Evolutionary conservation across 176 grass and related monocot species (phyloP), one percentile per base, ranked within the genome.

Genomic region (Aegilops speltoides): DNA sequence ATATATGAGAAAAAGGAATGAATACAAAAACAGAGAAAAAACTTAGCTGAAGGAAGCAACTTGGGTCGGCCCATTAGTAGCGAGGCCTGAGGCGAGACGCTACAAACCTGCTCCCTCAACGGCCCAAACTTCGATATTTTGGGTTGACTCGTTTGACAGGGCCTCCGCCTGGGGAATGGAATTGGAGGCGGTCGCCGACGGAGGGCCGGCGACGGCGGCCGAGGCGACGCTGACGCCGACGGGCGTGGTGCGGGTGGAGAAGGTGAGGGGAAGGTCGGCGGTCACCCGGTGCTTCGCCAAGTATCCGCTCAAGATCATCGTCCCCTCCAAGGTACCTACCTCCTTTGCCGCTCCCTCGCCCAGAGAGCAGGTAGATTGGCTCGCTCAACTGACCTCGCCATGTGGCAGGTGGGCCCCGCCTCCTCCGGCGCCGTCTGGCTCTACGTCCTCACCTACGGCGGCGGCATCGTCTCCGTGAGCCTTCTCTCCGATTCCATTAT

Each of bases 281-380:
- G 68, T 94, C 38, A 94, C 93, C 43, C 74, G 88, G 13, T 98
- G 96, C 88, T 98, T 98, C 81, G 86, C 85, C 37, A 92, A 86
- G 86, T 98, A 98, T 70, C 96, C 96, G 9, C 91, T 98, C 79
- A 95, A 98, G 90, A 81, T 98, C 83, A 98, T 98, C 88, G 70
- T 88, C 68, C 93, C 96, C 5, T 92, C 92, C 69, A 98, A 95
- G 90, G 90, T 92, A 24, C 24, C 16, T 22, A 19, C 38, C 8
- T 24, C 5, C 17, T 8, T 0, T 5, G 19, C 3, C 52, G 5
- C 23, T 26, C 50, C 1, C 45, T 26, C 36, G 5, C 59, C 2
- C 36, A 20, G 4, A 22, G 38, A 60, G 29, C 24, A 76, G 8
- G 12, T 81, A 67, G 79, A 81, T 67, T 67, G 79, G 62, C 22